Conservation (phyloP, 805 yeast species). For the Starmerella scarabaei region DNA sequence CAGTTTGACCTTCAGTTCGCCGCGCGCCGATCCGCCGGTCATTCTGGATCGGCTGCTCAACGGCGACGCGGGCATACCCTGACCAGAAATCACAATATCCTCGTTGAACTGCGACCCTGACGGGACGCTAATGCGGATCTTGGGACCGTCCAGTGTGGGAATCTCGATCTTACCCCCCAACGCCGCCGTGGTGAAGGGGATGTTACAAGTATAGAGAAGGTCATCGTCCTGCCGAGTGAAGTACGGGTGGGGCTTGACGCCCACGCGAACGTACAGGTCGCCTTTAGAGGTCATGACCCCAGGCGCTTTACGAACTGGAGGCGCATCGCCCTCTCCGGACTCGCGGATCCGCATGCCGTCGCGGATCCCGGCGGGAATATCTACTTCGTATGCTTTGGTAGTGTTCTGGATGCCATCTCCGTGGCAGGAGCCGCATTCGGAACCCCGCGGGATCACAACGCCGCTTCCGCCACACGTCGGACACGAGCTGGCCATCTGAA, state of each 20-base stretch:
- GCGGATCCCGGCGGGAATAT: slow-evolving; percentile 75
- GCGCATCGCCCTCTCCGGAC: slow-evolving; percentile 83
- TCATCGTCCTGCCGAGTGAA: slow-evolving; percentile 59
- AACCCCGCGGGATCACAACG: slow-evolving; percentile 50
- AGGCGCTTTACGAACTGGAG: slow-evolving; percentile 59
- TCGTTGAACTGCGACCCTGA: slow-evolving; percentile 74
- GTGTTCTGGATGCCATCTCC: slow-evolving; percentile 75
- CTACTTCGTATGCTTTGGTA: slow-evolving; percentile 60
- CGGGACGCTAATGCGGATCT: slow-evolving; percentile 64
- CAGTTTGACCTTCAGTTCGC: slow-evolving; percentile 65
- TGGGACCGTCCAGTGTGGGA: slow-evolving; percentile 71
- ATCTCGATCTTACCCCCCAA: slow-evolving; percentile 81
- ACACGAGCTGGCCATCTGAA: slow-evolving; percentile 94
- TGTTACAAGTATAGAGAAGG: slow-evolving; percentile 48
- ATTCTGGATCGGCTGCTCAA: slow-evolving; percentile 8
- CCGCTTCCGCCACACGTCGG: slow-evolving; percentile 80
- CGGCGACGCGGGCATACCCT: slow-evolving; percentile 57
- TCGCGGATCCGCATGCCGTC: slow-evolving; percentile 80
- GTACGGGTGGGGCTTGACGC: slow-evolving; percentile 58
- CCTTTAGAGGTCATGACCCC: slow-evolving; percentile 53
- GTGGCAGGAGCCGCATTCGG: slow-evolving; percentile 68
- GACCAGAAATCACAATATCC: slow-evolving; percentile 60
- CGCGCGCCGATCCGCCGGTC: slow-evolving; percentile 42
- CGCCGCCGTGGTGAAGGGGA: slow-evolving; percentile 92
- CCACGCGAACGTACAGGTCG: slow-evolving; percentile 71